Percentiles rank a stretch among this genome's conserved stretches.
Evolutionary conservation across 805 yeast genomes (phyloP).

Genomic region (Hanseniaspora thailandica): DNA sequence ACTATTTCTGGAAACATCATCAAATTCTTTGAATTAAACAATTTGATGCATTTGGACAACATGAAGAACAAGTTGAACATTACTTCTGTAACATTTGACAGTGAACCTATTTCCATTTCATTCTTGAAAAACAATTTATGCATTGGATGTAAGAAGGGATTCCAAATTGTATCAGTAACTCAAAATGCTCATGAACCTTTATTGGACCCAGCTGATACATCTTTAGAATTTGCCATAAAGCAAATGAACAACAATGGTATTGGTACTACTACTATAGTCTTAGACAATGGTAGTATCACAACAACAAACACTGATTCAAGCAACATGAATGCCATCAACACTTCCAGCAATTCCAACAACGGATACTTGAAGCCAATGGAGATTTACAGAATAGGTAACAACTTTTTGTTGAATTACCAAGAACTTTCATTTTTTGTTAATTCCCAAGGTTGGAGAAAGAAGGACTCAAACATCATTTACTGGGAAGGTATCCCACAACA

Average conservation of each 20-base stretch:
- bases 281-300: conserved; percentile 9
- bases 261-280: conserved; percentile 9
- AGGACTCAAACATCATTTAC: conserved; percentile 83
- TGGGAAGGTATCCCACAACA: conserved; percentile 96
- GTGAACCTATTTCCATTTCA: conserved; percentile 86
- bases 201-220: conserved; percentile 96
- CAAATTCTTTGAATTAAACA: conserved; percentile 78
- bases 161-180: conserved; percentile 81
- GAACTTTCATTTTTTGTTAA: conserved; percentile 93
- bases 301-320: not conserved
- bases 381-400: conserved; percentile 78
- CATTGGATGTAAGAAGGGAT: conserved; percentile 92
- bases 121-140: conserved; percentile 80
- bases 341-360: conserved; percentile 8
- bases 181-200: conserved; percentile 78
- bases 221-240: conserved; percentile 69
- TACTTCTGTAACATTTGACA: conserved; percentile 65
- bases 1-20: conserved; percentile 79
- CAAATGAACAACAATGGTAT: conserved; percentile 34
- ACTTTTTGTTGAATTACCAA: conserved; percentile 77
- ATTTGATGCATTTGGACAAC: conserved; percentile 37
- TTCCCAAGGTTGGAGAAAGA: conserved; percentile 90
- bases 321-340: conserved; percentile 2
- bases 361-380: conserved; percentile 68
- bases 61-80: conserved; percentile 39